Evolutionary conservation across 768 basidiomycete genomes (phyloP), one percentile per base, ranked within the genome.

Genomic region (Arthromyces matolae): DNA sequence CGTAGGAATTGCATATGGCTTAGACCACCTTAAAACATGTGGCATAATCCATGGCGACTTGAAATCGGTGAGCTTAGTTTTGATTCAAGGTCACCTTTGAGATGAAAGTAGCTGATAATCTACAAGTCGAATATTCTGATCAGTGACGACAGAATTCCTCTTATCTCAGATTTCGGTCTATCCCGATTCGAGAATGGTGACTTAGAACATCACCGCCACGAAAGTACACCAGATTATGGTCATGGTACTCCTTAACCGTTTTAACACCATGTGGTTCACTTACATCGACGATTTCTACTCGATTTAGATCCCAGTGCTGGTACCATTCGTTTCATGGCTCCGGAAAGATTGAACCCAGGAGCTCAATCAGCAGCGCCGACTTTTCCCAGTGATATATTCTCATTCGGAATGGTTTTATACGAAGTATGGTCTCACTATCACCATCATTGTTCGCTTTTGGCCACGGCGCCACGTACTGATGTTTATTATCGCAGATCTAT

Each of bases 371-470:
- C 46, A 10, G 20, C 25, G 9, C 32, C 51, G 0, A 52, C 51
- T 6, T 52, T 47, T 20, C 9, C 45, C 4, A 52, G 51, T 18
- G 51, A 52, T 24, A 23, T 52, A 6, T 52, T 47, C 16, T 38
- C 46, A 2, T 52, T 47, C n/a, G 51, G 46, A 16, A 52, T 52
- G 46, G 36, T 47, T 18, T 33, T 52, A 10, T 47, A 52, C 23
- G 51, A 52, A 35, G 51, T 52, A 8, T 6, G 46, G n/a, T n/a
- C n/a, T n/a, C n/a, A n/a, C n/a, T n/a, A n/a, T n/a, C n/a, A n/a
- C n/a, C n/a, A n/a, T n/a, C n/a, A n/a, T n/a, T n/a, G n/a, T n/a
- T n/a, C n/a, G n/a, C n/a, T n/a, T n/a, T n/a, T n/a, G n/a, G n/a
- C n/a, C n/a, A n/a, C n/a, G n/a, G n/a, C n/a, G n/a, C n/a, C n/a